These are phyloP conservation scores for Pseudocercospora ulei DNA, from an alignment of 2,329 filamentous ascomycete genomes.

Conservation along the genomic window DNA sequence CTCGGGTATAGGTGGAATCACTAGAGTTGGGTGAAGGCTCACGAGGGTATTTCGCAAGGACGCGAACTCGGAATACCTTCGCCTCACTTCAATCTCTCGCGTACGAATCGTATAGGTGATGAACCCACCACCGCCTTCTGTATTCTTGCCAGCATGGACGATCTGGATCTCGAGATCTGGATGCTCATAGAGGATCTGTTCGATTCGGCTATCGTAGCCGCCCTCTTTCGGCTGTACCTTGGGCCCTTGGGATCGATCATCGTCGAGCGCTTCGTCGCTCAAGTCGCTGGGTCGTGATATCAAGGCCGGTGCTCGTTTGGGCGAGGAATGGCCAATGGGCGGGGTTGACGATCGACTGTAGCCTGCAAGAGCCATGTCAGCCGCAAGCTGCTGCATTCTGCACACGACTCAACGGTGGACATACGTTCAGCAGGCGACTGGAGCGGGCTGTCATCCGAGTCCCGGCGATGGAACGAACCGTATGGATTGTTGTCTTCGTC, in stretches of 20 bases:
- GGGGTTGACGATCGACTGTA: conserved; percentile 55
- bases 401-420: conserved; percentile 12
- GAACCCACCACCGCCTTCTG: conserved; percentile 80
- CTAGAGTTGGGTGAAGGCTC: conserved; percentile 83
- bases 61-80: conserved; percentile 92
- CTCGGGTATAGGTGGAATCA: conserved; percentile 94
- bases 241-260: conserved; percentile 41
- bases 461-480: conserved; percentile 80
- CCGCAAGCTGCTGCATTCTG: not conserved
- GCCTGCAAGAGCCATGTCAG: conserved; percentile 33
- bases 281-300: conserved; percentile 46
- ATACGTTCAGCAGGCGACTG: conserved; percentile 28
- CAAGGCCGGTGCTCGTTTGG: conserved; percentile 54
- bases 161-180: conserved; percentile 84
- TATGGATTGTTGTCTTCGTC: conserved; percentile 99
- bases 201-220: conserved; percentile 87
- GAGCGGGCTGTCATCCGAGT: conserved; percentile 61
- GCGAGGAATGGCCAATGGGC: conserved; percentile 61
- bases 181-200: conserved; percentile 95
- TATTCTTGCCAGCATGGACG: conserved; percentile 88
- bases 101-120: conserved; percentile 97
- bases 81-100: conserved; percentile 85
- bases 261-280: conserved; percentile 51
- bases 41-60: conserved; percentile 82
- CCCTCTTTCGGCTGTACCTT: conserved; percentile 58